These are phyloP conservation scores for Chalaropsis ovoidea DNA, from an alignment of 2,329 filamentous ascomycete genomes.

Conservation along the genomic window DNA sequence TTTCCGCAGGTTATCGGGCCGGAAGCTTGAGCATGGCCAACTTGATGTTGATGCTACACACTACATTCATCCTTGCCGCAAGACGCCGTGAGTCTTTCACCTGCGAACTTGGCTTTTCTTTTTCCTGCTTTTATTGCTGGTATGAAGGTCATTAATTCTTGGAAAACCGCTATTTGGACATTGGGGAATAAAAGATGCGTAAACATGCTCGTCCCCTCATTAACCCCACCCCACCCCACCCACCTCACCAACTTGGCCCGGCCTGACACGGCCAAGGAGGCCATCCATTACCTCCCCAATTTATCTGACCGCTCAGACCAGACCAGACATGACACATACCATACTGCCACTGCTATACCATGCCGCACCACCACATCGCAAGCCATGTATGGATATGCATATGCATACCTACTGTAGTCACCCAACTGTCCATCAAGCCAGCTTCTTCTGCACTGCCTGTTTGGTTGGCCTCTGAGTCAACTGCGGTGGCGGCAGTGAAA, in stretches of 20 bases:
- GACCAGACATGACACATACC: background rate
- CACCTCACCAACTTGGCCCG: background rate
- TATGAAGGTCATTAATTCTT: background rate
- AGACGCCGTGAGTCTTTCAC: background rate
- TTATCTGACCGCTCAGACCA: background rate
- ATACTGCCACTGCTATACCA: too few relatives aligned
- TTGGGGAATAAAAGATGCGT: background rate
- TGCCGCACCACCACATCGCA: background rate
- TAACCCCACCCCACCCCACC: background rate
- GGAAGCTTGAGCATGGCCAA: background rate
- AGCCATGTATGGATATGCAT: background rate
- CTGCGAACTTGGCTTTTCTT: background rate
- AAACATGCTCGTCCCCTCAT: background rate
- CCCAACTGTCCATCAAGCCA: background rate
- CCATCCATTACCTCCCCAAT: background rate
- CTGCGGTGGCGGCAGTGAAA: background rate
- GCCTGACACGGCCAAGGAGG: background rate
- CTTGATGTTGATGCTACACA: too few relatives aligned
- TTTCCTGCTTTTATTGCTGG: background rate
- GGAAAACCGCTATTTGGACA: background rate
- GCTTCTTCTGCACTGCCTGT: constrained; percentile 22
- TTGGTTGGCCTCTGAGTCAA: constrained; percentile 4
- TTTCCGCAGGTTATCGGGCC: constrained; percentile 20
- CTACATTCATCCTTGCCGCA: background rate
- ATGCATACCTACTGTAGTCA: background rate